These are phyloP conservation scores for Penicillium sp. DNA, from an alignment of 2,329 filamentous ascomycete genomes.

Conservation along the genomic window DNA sequence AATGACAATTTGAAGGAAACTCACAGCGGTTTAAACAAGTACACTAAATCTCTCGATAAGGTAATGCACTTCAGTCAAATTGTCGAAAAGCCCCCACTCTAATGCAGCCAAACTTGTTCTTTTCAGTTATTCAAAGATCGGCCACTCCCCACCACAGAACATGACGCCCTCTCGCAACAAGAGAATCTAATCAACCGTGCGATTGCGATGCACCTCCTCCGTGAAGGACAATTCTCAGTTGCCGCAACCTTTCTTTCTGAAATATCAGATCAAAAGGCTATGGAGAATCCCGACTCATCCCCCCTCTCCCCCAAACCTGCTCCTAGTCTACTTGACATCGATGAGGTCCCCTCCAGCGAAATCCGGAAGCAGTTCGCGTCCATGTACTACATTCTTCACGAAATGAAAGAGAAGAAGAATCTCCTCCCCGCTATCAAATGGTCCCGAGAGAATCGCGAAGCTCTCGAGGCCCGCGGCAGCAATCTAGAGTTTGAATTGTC, in stretches of 20 bases:
- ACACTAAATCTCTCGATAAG: slow-evolving; percentile 81
- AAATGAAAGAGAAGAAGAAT: slow-evolving; percentile 69
- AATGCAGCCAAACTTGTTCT: background rate
- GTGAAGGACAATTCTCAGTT: slow-evolving; percentile 89
- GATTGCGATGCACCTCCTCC: slow-evolving; percentile 92
- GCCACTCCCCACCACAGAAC: slow-evolving; percentile 71
- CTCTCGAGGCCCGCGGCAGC: slow-evolving; percentile 78
- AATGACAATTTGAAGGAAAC: slow-evolving; percentile 80
- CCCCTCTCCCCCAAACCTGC: slow-evolving; percentile 39
- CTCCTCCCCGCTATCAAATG: slow-evolving; percentile 82
- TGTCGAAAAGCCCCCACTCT: background rate
- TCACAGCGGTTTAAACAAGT: slow-evolving; percentile 77
- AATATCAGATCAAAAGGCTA: slow-evolving; percentile 51
- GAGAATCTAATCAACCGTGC: slow-evolving; percentile 82
- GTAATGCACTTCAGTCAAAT: slow-evolving; percentile 43
- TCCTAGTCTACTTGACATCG: slow-evolving; percentile 51
- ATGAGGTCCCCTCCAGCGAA: slow-evolving; percentile 61
- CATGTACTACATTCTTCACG: slow-evolving; percentile 86
- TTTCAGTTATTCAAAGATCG: slow-evolving; percentile 64
- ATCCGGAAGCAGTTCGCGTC: slow-evolving; percentile 79
- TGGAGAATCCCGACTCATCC: slow-evolving; percentile 28
- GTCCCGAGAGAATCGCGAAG: slow-evolving; percentile 69
- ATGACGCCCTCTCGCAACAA: slow-evolving; percentile 76
- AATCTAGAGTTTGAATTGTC: slow-evolving; percentile 95
- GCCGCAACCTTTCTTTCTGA: slow-evolving; percentile 83